Percentiles rank a stretch among this genome's conserved stretches.
phyloP scores from a whole-genome alignment of 352 stramenopile species.

The Pythium rhizo-oryzae region DNA sequence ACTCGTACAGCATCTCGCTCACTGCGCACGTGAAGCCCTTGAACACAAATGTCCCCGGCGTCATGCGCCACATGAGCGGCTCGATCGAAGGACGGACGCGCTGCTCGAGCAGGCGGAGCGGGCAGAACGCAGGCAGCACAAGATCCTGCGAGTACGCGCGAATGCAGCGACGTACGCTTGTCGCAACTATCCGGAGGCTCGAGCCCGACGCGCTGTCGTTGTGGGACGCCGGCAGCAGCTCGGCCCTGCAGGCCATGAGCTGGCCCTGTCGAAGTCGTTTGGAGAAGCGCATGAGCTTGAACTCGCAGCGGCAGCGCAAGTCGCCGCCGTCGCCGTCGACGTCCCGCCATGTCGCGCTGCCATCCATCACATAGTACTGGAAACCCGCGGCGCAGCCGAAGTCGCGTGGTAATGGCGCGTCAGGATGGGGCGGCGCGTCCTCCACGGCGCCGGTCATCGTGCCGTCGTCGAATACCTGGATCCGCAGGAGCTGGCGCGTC shows the following conservation, averaged over 20 bases:
- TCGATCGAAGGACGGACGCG: constrained; percentile 8
- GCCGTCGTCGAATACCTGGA: constrained; percentile 25
- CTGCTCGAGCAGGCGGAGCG: constrained; percentile 14
- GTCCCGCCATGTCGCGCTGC: constrained; percentile 17
- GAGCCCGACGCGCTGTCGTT: constrained; percentile 17
- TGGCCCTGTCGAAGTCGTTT: constrained; percentile 23
- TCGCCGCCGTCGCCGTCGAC: constrained; percentile 8
- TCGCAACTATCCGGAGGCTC: neutral
- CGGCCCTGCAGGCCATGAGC: constrained; percentile 18
- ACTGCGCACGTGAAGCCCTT: constrained; percentile 59
- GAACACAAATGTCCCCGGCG: constrained; percentile 51
- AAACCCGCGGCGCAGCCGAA: constrained; percentile 9
- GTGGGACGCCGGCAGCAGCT: constrained; percentile 14
- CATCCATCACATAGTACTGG: constrained; percentile 23
- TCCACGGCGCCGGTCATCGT: constrained; percentile 21
- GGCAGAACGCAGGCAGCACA: neutral
- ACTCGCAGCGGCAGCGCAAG: constrained; percentile 5
- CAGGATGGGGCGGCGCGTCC: neutral
- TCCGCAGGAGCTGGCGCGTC: neutral
- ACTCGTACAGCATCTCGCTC: constrained; percentile 77
- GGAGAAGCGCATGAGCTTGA: constrained; percentile 24
- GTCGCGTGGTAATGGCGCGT: neutral
- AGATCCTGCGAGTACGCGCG: constrained; percentile 17
- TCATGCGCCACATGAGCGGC: constrained; percentile 34
- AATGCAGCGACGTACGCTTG: constrained; percentile 4